phyloP scores from a whole-genome alignment of 2,329 filamentous ascomycete species.

The Ophiocordyceps camponoti-leonardi region DNA sequence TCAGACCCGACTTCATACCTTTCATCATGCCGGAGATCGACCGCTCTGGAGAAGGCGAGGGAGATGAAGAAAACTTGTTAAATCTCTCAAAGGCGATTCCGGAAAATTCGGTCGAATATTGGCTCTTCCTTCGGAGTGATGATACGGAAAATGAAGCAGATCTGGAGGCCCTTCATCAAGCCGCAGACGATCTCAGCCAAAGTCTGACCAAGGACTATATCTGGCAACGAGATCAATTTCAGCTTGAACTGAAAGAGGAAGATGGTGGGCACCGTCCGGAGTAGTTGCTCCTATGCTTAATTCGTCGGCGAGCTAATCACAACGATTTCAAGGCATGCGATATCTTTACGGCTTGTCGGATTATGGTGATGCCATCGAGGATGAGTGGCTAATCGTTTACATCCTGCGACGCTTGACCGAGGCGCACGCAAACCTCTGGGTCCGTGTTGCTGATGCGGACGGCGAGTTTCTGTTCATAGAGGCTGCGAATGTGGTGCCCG shows the following conservation, averaged over 20 bases:
- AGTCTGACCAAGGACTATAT: slow-evolving; percentile 69
- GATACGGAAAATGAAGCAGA: slow-evolving; percentile 30
- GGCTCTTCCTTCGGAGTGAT: slow-evolving; percentile 52
- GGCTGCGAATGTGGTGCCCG: slow-evolving; percentile 71
- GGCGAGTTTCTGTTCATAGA: slow-evolving; percentile 93
- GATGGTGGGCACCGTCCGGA: slow-evolving; percentile 23
- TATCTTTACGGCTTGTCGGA: slow-evolving; percentile 64
- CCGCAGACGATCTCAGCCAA: slow-evolving; percentile 43
- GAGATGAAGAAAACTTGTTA: neutral
- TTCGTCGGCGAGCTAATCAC: neutral
- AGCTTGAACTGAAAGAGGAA: slow-evolving; percentile 44
- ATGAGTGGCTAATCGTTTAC: slow-evolving; percentile 95
- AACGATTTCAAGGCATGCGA: slow-evolving; percentile 13
- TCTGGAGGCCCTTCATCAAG: slow-evolving; percentile 57
- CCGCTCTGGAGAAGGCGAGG: neutral
- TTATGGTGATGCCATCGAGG: slow-evolving; percentile 87
- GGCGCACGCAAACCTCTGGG: slow-evolving; percentile 58
- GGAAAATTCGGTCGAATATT: slow-evolving; percentile 77
- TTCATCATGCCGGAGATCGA: neutral
- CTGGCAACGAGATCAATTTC: slow-evolving; percentile 79
- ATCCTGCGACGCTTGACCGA: slow-evolving; percentile 67
- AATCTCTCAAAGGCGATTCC: slow-evolving; percentile 26
- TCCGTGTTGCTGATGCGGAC: slow-evolving; percentile 70
- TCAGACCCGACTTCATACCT: too few relatives aligned
- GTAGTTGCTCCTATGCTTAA: slow-evolving; percentile 5